Base-by-base conservation (phyloP, 768 basidiomycete species). In the Neoboletus brunneissimus region DNA sequence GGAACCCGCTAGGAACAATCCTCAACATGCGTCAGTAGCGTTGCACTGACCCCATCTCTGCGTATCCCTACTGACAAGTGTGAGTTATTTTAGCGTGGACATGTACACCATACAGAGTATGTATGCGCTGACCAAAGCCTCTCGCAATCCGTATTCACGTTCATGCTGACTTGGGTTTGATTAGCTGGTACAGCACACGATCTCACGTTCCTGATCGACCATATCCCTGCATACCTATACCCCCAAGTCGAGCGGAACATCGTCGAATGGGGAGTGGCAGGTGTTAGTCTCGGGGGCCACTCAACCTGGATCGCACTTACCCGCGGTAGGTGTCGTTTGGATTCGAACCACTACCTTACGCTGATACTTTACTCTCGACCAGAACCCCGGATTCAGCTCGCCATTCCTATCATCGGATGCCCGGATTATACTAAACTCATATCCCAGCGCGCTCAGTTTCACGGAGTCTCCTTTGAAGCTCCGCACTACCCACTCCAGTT, bases 201-300 rank as follows among this genome's bases (percentile, higher is more conserved):
- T 64, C 80, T 94, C 8, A 87, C 88, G 0, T 86, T 88, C 73
- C 69, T 95, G 55, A 87, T 94, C 51, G 91, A 94, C 66, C 86
- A 89, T 62, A 76, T 95, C 4, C 84, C 87, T 1, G 71, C 84
- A 0, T 87, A 86, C 65, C 69, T 95, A 10, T 95, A 87, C 66
- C 91, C 92, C 0, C 60, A 72, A 13, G 83, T 74, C 12, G 85
- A 91, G 60, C 77, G 82, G 27, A 67, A 64, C 15, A 79, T 95
- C 37, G 77, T 73, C 7, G 78, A 83, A 54, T 97, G 88, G 86
- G 83, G 84, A 12, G 76, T 88, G 4, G 79, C 82, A 0, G 94
- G 94, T 0, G 78, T 88, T 61, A 90, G 88, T 57, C 81, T 97
- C 0, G 94, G 93, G 1, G 93, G 92, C 0, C 92, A 97, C 67